phyloP scores from a whole-genome alignment of 106 monocot genomes.

The Gastrodia elata region DNA sequence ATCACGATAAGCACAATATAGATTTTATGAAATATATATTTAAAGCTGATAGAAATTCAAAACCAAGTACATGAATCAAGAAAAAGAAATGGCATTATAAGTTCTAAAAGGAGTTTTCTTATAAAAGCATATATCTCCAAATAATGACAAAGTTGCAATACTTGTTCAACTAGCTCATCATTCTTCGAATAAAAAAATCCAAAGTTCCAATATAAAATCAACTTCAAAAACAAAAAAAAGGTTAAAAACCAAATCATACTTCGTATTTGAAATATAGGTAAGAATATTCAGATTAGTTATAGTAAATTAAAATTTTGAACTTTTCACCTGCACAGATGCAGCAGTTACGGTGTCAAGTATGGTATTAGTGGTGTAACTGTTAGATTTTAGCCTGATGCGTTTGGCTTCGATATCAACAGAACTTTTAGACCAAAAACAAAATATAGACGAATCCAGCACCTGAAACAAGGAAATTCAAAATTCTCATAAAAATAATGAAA shows the following conservation, averaged over 20 bases:
- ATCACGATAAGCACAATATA: neutral
- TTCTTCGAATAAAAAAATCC: neutral
- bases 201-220: neutral
- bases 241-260: neutral
- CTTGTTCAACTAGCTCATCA: neutral
- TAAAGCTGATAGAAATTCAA: neutral
- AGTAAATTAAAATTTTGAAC: neutral
- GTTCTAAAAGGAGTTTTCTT: neutral
- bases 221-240: neutral
- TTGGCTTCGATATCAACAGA: slow-evolving; percentile 81
- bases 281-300: slow-evolving; percentile 1
- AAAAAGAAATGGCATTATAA: neutral
- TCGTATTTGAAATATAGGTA: neutral
- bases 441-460: slow-evolving; percentile 71
- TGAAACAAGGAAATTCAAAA: slow-evolving; percentile 15
- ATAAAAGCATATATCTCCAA: neutral
- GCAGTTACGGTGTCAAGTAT: slow-evolving; percentile 91
- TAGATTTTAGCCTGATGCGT: slow-evolving; percentile 90
- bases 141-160: neutral
- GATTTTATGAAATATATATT: neutral
- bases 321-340: slow-evolving; percentile 75
- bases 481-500: neutral
- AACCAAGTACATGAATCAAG: neutral
- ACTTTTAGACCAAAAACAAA: slow-evolving; percentile 92
- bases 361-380: slow-evolving; percentile 82